Conservation (phyloP, 2,329 filamentous ascomycete genomes). For the Penicillium sp. region DNA sequence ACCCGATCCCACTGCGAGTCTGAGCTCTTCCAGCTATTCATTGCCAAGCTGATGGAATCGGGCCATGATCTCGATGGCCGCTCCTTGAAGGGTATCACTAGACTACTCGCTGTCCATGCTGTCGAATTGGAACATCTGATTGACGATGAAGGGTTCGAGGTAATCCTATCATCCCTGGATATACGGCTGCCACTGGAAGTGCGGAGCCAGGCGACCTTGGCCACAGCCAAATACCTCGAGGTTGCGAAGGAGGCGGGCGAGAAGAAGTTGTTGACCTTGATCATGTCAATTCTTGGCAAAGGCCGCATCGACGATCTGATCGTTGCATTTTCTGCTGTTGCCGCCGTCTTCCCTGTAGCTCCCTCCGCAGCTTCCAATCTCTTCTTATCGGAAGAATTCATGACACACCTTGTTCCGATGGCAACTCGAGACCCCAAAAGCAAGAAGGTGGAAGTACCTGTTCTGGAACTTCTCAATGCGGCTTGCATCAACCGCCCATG, state of each 20-base stretch:
- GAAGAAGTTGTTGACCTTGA: slow-evolving; percentile 67
- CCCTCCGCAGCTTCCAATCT: slow-evolving; percentile 70
- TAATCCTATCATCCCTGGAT: slow-evolving; percentile 80
- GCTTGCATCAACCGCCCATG: slow-evolving; percentile 83
- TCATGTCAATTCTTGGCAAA: slow-evolving; percentile 66
- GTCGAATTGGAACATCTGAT: slow-evolving; percentile 46
- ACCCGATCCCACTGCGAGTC: slow-evolving; percentile 45
- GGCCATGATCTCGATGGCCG: slow-evolving; percentile 68
- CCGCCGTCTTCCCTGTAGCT: slow-evolving; percentile 80
- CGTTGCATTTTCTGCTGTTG: slow-evolving; percentile 87
- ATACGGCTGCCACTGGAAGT: slow-evolving; percentile 71
- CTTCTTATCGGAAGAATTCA: slow-evolving; percentile 85
- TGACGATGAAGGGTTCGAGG: slow-evolving; percentile 74
- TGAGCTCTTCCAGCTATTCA: slow-evolving; percentile 59
- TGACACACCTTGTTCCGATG: slow-evolving; percentile 69
- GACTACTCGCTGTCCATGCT: slow-evolving; percentile 55
- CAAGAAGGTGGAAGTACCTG: slow-evolving; percentile 77
- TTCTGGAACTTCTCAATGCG: slow-evolving; percentile 83
- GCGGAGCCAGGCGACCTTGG: slow-evolving; percentile 75
- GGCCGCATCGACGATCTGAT: slow-evolving; percentile 85
- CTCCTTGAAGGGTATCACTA: slow-evolving; percentile 58
- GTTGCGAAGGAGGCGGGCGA: slow-evolving; percentile 68
- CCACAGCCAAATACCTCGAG: slow-evolving; percentile 78
- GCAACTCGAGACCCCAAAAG: slow-evolving; percentile 80
- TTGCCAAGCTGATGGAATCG: slow-evolving; percentile 86